These are phyloP conservation scores for Graphilbum sp. DNA, from an alignment of 2,329 filamentous ascomycete genomes.

Conservation along the genomic window DNA sequence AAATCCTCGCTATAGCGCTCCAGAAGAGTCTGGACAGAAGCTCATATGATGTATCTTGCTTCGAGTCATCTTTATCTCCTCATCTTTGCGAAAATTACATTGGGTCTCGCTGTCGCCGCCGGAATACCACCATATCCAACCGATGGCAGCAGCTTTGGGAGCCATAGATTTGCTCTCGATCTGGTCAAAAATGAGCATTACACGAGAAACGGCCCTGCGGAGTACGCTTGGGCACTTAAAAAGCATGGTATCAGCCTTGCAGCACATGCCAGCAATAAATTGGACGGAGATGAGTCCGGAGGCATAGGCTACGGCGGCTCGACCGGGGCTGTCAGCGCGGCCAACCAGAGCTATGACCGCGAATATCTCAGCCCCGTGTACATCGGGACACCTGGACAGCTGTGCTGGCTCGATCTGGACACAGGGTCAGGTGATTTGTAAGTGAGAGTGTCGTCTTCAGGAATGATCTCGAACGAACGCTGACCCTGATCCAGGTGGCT, in stretches of 20 bases:
- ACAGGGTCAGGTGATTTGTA: conserved; percentile 49
- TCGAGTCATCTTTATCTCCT: no score
- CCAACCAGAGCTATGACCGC: conserved; percentile 24
- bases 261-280: conserved; percentile 1
- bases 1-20: no score
- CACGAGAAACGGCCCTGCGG: conserved; percentile 15
- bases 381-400: conserved; percentile 40
- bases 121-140: background rate
- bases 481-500: conserved; percentile 40
- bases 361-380: conserved; percentile 46
- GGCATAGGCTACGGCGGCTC: background rate
- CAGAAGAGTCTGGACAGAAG: no score
- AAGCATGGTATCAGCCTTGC: conserved; percentile 21
- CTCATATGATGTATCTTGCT: no score
- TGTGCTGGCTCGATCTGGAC: conserved; percentile 52
- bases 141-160: background rate
- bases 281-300: background rate
- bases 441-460: conserved; percentile 24
- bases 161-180: conserved; percentile 13
- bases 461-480: no score
- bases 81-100: no score
- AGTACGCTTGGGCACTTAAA: conserved; percentile 17
- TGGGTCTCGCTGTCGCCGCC: background rate
- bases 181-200: conserved; percentile 20
- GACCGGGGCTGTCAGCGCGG: conserved; percentile 13